Base-by-base conservation (phyloP, 2,329 filamentous ascomycete species). In the Allantophomopsis lycopodina region DNA sequence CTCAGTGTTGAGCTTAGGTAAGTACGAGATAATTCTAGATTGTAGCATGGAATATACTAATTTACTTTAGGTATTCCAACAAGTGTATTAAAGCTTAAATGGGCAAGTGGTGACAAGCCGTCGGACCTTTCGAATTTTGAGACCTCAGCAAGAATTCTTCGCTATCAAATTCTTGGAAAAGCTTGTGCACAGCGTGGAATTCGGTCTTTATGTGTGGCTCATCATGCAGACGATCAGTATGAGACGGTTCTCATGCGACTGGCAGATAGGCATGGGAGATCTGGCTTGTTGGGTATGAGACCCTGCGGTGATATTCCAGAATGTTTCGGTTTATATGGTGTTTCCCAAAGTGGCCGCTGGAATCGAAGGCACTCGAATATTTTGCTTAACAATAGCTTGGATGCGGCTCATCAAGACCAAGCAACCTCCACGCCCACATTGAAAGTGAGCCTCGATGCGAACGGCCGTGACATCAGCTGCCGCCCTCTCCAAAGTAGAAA, bases 161-260 rank as follows among this genome's bases (percentile, higher is more conserved):
- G 91, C 12, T 96, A 88, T 57, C 79, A 74, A 44, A 63, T 67
- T 1, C 59, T 96, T 1, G 88, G 83, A 1, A 54, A 50, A 12
- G 66, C 69, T 7, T 87, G 83, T 54, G 57, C 58, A 13, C 55
- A 61, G 1, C 48, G 62, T 5, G 55, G 61, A 0, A 71, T 83
- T 4, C 60, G 58, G 4, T 72, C 73, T 15, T 56, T 96, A 2
- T 69, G 95, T 32, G 63, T 93, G 20, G 91, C 80, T 4, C 91
- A 98, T 55, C 91, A 98, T 55, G 66, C 72, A 45, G 88, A 95
- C 52, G 91, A 98, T 52, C 85, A 91, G 53, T 82, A 87, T 41
- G 91, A 98, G 61, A 95, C 88, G 0, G 69, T 93, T 4, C 60
- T 96, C 37, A 83, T 87, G 77, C 73, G 91, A 33, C 59, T 96